Base-by-base conservation (phyloP, 768 basidiomycete species). In the Russula dissimulans region DNA sequence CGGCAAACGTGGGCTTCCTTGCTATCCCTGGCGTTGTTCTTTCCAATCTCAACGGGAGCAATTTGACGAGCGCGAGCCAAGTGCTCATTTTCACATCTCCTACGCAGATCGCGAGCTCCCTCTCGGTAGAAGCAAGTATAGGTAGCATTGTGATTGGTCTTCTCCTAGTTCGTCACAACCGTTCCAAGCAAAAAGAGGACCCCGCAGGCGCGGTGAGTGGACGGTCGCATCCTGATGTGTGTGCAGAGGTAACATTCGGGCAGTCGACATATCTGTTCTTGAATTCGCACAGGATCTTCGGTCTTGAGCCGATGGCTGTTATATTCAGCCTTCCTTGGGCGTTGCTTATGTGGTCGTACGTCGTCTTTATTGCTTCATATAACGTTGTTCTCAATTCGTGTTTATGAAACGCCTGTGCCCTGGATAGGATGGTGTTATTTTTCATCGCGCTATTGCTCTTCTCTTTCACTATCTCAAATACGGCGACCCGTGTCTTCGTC, bases 291-390 rank as follows among this genome's bases (percentile, higher is more conserved):
- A 36, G 64, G 8, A 65, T 54, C 1, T 72, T 75, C 17, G 82
- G 83, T 1, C 69, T 82, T 3, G 80, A 84, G 66, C 77, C 68
- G 1, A 72, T 82, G 8, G 80, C 81, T 12, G 71, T 84, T 31
- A 66, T 81, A 54, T 81, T 81, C 61, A 79, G 79, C 56, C 67
- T 85, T 10, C 83, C 83, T 0, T 80, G 80, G 59, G 79, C 79
- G 1, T 69, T 83, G 29, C 72, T 85, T 36, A 77, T 85, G 73
- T 85, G 82, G 82, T 77, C 76, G 83, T 82, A 66, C 6, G 61
- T 61, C 46, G 5, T 43, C 42, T 38, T 15, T 14, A 10, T 36
- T n/a, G 15, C n/a, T 5, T 43, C 1, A 22, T 12, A 10, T 12
- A 10, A 5, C 5, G 6, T 17, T 54, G 9, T 26, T 9, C 14